Base-by-base conservation (phyloP, 2,329 filamentous ascomycete genomes). In the Colletotrichum tanaceti region DNA sequence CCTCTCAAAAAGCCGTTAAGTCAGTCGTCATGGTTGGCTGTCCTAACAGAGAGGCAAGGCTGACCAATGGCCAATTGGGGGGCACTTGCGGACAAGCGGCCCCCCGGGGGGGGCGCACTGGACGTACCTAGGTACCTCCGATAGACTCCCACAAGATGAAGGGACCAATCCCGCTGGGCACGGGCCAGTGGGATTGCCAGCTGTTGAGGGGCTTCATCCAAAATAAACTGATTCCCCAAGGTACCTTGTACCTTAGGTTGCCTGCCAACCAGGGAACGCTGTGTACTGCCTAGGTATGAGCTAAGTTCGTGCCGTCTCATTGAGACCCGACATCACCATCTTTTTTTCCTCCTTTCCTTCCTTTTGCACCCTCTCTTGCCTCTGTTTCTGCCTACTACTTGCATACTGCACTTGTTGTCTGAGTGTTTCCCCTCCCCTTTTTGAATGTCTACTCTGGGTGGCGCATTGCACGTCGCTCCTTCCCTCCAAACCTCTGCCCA, bases 391-490 rank as follows among this genome's bases (percentile, higher is more conserved):
- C 57, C 57, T 38, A 49, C n/a, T 57, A 66, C 68, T 38, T 44
- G 24, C 46, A 22, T 43, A 44, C 22, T 18, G 38, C 52, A 57
- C 49, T 35, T 6, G 52, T 54, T 35, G 58, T 54, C 43, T 2
- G 63, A 64, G 59, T 64, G 49, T 41, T 53, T 39, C 39, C 46
- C 35, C n/a, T 38, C 43, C 67, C 46, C 43, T 47, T 57, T 46
- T 65, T 71, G 66, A 69, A 69, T 69, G 66, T 69, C 38, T 69
- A 55, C 57, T 61, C 16, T 43, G 63, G 63, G 66, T 71, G 64
- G 58, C 63, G 67, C 70, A 70, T 71, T 39, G 60, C 63, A 59
- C 46, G 61, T 64, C 63, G 63, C 66, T 69, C 66, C 63, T 61
- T 64, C 58, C 49, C 16, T 57, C 54, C 39, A 20, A 64, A 54